Conservation (phyloP, 2,329 filamentous ascomycete species). For the Huntiella bhutanensis region DNA sequence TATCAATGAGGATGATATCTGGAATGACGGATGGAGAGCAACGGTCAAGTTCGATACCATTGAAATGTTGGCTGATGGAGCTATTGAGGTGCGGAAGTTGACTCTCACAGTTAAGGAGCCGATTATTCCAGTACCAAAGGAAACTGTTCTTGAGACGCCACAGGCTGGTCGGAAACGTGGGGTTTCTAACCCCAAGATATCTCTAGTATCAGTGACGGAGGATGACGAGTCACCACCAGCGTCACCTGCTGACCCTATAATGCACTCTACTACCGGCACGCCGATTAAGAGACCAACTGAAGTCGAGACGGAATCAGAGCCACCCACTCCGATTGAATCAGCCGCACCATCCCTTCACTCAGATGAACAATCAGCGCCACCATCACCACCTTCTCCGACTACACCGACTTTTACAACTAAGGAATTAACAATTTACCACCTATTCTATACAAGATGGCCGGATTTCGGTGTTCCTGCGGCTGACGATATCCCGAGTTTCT, state of each 20-base stretch:
- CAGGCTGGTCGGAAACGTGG: background rate
- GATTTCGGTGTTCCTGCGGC: constrained; percentile 69
- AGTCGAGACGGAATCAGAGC: no score
- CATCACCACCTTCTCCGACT: background rate
- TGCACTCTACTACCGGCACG: no score
- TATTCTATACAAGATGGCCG: constrained; percentile 74
- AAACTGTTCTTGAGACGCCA: no score
- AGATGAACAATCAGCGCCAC: no score
- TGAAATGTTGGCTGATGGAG: constrained; percentile 34
- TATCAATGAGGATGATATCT: constrained; percentile 45
- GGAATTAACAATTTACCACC: constrained; percentile 57
- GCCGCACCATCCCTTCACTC: no score
- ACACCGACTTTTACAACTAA: constrained; percentile 17
- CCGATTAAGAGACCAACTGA: no score
- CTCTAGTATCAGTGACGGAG: background rate
- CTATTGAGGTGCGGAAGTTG: constrained; percentile 59
- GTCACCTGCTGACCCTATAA: no score
- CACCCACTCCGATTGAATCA: no score
- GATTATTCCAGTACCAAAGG: constrained; percentile 10
- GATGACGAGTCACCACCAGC: background rate
- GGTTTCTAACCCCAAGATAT: background rate
- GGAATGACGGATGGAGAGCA: constrained; percentile 48
- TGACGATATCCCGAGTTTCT: constrained; percentile 46
- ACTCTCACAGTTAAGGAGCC: constrained; percentile 31
- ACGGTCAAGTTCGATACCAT: constrained; percentile 47